Evolutionary conservation across 2,329 filamentous ascomycete species (phyloP), one percentile per base, ranked within the genome.

Genomic region (Aspergillus quadricinctus): DNA sequence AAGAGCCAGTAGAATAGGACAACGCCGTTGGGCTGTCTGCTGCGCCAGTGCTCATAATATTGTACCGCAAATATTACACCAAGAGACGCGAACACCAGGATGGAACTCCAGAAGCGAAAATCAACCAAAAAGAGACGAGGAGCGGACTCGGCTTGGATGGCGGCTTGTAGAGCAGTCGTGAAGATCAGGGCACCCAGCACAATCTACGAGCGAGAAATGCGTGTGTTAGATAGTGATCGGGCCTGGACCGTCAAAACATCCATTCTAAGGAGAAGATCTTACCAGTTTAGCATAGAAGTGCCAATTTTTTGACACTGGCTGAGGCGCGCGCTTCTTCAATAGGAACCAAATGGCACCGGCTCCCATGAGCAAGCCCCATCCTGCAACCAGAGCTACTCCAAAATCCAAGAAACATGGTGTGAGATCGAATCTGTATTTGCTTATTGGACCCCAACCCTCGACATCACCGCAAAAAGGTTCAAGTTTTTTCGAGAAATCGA

Each of bases 361-460:
- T 56, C 94, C 94, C 61, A 88, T 82, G 25, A 97, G 54, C 25
- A 97, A 80, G 17, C 93, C 92, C 77, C 88, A 95, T 14, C 81
- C 81, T 8, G 90, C 90, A 28, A 96, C 89, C 1, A 82, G 77
- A 35, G 89, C 85, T 57, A 97, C 84, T 85, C 90, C 92, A 23
- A 96, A 84, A 72, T 99, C 95, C 67, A 97, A 86, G 71, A 99
- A 99, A 79, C 94, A 99, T 43, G 94, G 93, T 17, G 94, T 97
- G 68, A 99, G 92, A 77, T 99, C 94, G 75, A 91, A 97, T 72
- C 93, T 83, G 64, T 86, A 81, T 37, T 87, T 86, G 75, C 92
- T 97, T 71, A 99, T 72, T 23, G 94, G 94, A 1, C 95, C 95
- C 94, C 94, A 99, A 68, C 94, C 95, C 76, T 97, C 93, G 54